Percentiles rank a stretch among this genome's conserved stretches.
Conservation (phyloP, 495 filamentous ascomycete species). For the Echria macrotheca region DNA sequence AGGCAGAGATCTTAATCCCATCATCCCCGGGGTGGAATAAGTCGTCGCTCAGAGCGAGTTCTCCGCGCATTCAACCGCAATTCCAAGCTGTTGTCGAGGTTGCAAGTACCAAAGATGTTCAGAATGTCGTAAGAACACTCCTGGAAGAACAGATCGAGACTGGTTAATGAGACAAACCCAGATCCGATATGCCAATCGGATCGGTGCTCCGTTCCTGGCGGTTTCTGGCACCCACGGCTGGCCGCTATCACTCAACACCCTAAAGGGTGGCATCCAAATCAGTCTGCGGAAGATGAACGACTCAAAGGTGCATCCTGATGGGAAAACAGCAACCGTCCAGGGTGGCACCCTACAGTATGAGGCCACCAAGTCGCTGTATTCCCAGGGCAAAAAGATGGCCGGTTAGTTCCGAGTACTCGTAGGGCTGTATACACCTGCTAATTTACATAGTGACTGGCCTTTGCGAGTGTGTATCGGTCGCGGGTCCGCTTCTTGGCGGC, state of each 20-base stretch:
- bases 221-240: constrained; percentile 2
- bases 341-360: constrained; percentile 13
- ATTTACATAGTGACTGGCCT: constrained; percentile 39
- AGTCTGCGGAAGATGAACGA: constrained; percentile 7
- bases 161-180: background rate
- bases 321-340: constrained; percentile 6
- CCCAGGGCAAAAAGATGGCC: constrained; percentile 2
- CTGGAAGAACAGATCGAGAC: too few species aligned
- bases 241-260: background rate
- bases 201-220: constrained; percentile 1
- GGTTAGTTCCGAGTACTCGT: background rate
- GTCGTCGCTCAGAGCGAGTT: background rate
- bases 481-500: constrained; percentile 48
- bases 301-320: background rate
- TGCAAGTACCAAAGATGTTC: constrained; percentile 1
- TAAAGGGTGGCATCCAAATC: constrained; percentile 10
- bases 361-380: background rate
- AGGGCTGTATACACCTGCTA: background rate
- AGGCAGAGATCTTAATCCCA: background rate
- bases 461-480: constrained; percentile 44
- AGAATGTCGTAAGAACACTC: background rate
- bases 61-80: background rate
- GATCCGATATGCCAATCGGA: constrained; percentile 5
- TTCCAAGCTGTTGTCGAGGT: background rate
- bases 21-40: background rate